These are phyloP conservation scores for Mycena galopus DNA, from an alignment of 768 basidiomycete genomes.

Conservation along the genomic window DNA sequence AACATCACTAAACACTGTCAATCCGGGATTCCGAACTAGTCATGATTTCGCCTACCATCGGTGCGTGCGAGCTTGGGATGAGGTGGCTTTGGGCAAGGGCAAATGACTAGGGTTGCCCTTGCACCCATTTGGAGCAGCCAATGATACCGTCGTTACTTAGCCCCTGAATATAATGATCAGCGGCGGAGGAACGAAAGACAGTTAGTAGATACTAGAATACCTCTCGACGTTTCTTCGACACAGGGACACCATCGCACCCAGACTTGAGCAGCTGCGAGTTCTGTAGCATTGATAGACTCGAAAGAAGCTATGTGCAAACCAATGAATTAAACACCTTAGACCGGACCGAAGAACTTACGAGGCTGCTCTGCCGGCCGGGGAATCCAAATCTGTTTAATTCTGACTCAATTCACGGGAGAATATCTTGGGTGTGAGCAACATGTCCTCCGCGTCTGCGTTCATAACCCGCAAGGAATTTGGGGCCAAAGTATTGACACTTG, in stretches of 20 bases:
- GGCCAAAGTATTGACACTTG: not conserved
- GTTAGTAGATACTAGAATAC: not conserved
- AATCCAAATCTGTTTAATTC: not conserved
- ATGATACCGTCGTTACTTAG: conserved; percentile 2
- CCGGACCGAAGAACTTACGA: not conserved
- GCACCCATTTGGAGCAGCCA: not conserved
- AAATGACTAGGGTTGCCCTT: too few species aligned
- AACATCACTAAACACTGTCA: too few species aligned
- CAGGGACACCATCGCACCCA: not conserved
- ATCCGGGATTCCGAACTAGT: too few species aligned
- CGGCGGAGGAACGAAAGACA: not conserved
- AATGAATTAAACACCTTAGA: not conserved
- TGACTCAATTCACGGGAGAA: not conserved
- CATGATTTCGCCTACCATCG: too few species aligned
- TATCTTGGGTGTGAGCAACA: not conserved
- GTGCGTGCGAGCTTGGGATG: too few species aligned
- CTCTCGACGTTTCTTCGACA: not conserved
- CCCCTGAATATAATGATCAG: not conserved
- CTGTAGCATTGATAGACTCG: not conserved
- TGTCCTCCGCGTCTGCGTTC: not conserved
- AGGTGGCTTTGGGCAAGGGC: too few species aligned
- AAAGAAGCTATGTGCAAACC: not conserved
- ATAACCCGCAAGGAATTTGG: not conserved
- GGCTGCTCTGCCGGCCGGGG: not conserved
- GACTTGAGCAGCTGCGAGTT: not conserved